Evolutionary conservation across 768 basidiomycete genomes (phyloP).

Genomic region (Baorangia bicolor): DNA sequence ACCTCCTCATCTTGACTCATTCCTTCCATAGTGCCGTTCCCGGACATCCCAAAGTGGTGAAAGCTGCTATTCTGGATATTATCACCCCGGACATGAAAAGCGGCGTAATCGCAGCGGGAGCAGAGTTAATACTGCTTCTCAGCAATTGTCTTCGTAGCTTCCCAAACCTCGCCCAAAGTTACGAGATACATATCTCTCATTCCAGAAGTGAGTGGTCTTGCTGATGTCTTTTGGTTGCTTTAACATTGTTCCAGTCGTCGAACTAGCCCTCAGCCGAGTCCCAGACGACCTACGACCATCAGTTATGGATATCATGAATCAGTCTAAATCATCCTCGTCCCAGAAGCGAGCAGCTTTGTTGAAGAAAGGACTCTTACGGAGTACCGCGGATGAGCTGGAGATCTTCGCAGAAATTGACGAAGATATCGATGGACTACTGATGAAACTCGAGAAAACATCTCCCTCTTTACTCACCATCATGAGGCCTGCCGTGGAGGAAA

Average conservation of each 20-base stretch:
- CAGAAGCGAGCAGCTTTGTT: conserved; percentile 70
- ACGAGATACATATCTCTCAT: conserved; percentile 80
- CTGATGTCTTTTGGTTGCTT: neutral
- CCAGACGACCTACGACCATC: conserved; percentile 53
- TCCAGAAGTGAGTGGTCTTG: conserved; percentile 54
- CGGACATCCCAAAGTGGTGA: conserved; percentile 71
- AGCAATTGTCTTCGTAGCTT: conserved; percentile 69
- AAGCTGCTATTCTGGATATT: conserved; percentile 82
- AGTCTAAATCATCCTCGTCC: conserved; percentile 59
- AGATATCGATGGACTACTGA: conserved; percentile 56
- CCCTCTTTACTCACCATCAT: conserved; percentile 51
- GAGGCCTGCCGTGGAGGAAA: conserved; percentile 53
- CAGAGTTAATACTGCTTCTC: conserved; percentile 70
- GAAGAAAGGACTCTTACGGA: conserved; percentile 68
- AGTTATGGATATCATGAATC: conserved; percentile 63
- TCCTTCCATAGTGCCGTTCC: conserved; percentile 48
- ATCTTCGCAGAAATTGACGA: conserved; percentile 62
- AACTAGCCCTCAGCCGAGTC: conserved; percentile 59
- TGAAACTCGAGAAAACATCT: conserved; percentile 59
- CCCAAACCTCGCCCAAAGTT: conserved; percentile 63
- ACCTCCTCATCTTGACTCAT: neutral
- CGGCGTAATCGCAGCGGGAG: conserved; percentile 67
- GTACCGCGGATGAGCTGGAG: conserved; percentile 73
- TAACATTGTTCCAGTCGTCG: conserved; percentile 52
- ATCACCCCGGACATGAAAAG: conserved; percentile 68